Evolutionary conservation across 2,329 filamentous ascomycete genomes (phyloP).

Genomic region (Penicillium sp.): DNA sequence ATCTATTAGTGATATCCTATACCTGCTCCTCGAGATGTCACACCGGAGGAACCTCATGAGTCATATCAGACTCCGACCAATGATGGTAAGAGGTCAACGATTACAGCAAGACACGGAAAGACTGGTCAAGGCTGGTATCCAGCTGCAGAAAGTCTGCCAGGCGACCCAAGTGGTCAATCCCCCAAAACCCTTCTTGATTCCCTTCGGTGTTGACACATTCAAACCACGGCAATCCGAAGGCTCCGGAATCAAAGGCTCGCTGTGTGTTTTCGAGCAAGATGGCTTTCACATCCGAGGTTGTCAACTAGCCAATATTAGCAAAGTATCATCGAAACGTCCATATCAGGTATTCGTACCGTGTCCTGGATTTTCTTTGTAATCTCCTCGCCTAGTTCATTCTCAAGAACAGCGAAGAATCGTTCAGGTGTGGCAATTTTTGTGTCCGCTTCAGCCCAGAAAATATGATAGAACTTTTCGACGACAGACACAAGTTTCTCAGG

Average conservation of each 20-base stretch:
- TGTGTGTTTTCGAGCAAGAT: slow-evolving; percentile 52
- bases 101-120: neutral
- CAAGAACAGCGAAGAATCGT: slow-evolving; percentile 4
- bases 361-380: neutral
- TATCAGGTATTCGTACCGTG: neutral
- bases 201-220: slow-evolving; percentile 56
- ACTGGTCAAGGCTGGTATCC: slow-evolving; percentile 30
- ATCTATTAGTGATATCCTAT: too few species aligned
- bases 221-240: slow-evolving; percentile 64
- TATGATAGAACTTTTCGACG: slow-evolving; percentile 2
- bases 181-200: slow-evolving; percentile 58
- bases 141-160: slow-evolving; percentile 55
- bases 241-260: slow-evolving; percentile 52
- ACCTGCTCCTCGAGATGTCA: too few species aligned
- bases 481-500: slow-evolving; percentile 6
- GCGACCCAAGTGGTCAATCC: slow-evolving; percentile 62
- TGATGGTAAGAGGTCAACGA: neutral
- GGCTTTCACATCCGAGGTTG: slow-evolving; percentile 37
- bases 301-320: neutral
- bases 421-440: neutral
- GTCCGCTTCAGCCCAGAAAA: slow-evolving; percentile 11
- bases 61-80: neutral
- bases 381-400: slow-evolving; percentile 1
- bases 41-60: too few species aligned
- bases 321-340: neutral